phyloP scores from a whole-genome alignment of 1,284 basidiomycete genomes.

The Naganishia liquefaciens region DNA sequence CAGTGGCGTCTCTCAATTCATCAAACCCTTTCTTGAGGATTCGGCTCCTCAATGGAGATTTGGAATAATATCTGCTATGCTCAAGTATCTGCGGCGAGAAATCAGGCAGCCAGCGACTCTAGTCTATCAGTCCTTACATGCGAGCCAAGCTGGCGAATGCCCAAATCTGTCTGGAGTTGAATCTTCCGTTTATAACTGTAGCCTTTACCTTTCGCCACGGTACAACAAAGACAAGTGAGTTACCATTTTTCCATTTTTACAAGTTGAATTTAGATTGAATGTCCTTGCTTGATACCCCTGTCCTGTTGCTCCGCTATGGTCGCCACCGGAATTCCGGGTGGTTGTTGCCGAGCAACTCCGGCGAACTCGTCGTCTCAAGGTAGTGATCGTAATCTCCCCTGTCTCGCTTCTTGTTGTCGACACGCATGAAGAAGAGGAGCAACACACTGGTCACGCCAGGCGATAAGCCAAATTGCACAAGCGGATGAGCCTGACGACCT shows the following conservation, averaged over 20 bases:
- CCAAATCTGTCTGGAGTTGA: neutral
- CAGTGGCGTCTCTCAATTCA: too few species aligned
- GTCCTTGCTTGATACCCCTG: neutral
- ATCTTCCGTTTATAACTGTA: conserved; percentile 9
- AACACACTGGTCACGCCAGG: neutral
- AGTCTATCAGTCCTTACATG: too few species aligned
- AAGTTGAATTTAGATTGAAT: conserved; percentile 17
- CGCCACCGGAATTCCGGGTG: conserved; percentile 30
- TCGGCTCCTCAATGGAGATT: too few species aligned
- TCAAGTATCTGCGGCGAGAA: too few species aligned
- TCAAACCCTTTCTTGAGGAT: too few species aligned
- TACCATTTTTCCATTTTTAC: conserved; percentile 4
- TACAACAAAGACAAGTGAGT: conserved; percentile 1
- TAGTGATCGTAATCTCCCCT: conserved; percentile 27
- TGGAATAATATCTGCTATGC: too few species aligned
- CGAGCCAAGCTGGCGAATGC: too few species aligned
- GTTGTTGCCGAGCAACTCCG: conserved; percentile 26
- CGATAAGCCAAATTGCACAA: neutral
- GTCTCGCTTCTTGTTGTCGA: conserved; percentile 31
- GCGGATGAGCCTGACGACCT: neutral
- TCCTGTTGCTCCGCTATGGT: neutral
- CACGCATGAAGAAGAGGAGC: conserved; percentile 23
- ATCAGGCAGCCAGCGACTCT: too few species aligned
- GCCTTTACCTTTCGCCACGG: neutral
- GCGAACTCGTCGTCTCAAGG: conserved; percentile 6